Base-by-base conservation (phyloP, 2,329 filamentous ascomycete species). In the Pyrenophora seminiperda region DNA sequence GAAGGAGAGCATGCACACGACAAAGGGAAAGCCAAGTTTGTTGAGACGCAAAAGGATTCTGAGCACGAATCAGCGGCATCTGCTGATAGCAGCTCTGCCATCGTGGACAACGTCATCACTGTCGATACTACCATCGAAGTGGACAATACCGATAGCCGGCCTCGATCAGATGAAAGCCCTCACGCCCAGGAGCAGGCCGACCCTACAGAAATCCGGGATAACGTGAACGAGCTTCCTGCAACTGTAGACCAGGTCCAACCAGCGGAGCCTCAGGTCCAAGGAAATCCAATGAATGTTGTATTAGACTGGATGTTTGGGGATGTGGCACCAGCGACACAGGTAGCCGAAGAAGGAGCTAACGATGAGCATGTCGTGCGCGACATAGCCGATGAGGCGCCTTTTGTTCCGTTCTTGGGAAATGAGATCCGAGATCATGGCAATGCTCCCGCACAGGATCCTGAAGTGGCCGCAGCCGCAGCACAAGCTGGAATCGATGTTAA, bases 401-500 rank as follows among this genome's bases (percentile, higher is more conserved):
- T 87, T 58, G 81, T 85, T 0, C 81, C 81, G 22, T 76, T 82
- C 54, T 73, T 75, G 52, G 76, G 74, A 36, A 75, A 75, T 11
- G 69, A 67, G 29, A 61, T 50, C 2, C 61, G 59, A 27, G 64
- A 67, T 20, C 59, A 61, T 6, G 67, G 45, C 6, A 62, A 68
- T 17, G 49, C 58, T 17, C 64, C 59, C 10, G 59, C 60, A 15
- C 77, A 76, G 32, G 82, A 84, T 47, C 81, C 76, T 11, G 85
- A 87, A 50, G 82, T 83, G 1, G 77, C 83, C 17, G 84, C 84
- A 43, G 87, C 82, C 36, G 86, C 83, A n/a, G 81, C 81, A 15
- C 84, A 83, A 40, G 85, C 83, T 13, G 88, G 82, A 7, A 77
- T 93, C 29, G 90, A 96, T 62, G 66, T 77, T 10, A 83, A 85